These are phyloP conservation scores for Cercospora brassicicola DNA, from an alignment of 2,329 filamentous ascomycete genomes.

Conservation along the genomic window DNA sequence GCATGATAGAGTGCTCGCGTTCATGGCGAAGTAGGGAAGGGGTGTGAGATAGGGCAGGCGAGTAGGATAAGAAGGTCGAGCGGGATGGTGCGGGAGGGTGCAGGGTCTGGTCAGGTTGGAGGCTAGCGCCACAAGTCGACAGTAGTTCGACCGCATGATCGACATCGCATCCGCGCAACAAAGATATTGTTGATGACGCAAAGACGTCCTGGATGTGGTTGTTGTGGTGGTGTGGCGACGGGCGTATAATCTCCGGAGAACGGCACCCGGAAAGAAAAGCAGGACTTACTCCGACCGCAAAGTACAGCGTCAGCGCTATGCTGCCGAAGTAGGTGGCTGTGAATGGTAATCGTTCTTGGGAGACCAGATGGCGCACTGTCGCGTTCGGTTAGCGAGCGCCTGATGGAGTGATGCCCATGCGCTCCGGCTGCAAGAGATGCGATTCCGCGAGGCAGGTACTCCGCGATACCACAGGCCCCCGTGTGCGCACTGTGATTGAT, in stretches of 20 bases:
- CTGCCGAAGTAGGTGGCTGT: conserved; percentile 94
- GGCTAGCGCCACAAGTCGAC: conserved; percentile 21
- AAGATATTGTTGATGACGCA: conserved; percentile 27
- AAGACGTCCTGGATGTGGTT: conserved; percentile 15
- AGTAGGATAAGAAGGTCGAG: conserved; percentile 18
- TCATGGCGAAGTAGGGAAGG: conserved; percentile 9
- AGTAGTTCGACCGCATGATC: conserved; percentile 27
- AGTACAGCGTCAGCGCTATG: conserved; percentile 85
- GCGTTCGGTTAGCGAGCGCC: conserved; percentile 23
- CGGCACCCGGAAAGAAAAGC: conserved; percentile 1
- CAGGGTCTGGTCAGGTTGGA: conserved; percentile 17
- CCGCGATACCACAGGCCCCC: conserved; percentile 14
- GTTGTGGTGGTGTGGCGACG: conserved; percentile 22
- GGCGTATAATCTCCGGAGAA: conserved; percentile 15
- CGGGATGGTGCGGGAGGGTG: conserved; percentile 16
- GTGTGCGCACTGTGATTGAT: conserved; percentile 23
- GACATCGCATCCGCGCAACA: conserved; percentile 26
- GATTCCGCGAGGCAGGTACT: conserved; percentile 21
- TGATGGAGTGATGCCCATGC: conserved; percentile 14
- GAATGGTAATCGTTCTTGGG: conserved; percentile 81
- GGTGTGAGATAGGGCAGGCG: conserved; percentile 21
- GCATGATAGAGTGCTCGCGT: neutral
- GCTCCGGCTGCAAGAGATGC: conserved; percentile 22
- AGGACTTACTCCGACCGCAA: conserved; percentile 80
- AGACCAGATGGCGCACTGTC: conserved; percentile 73